Base-by-base conservation (phyloP, 2,329 filamentous ascomycete genomes). In the Fusarium anthophilum region DNA sequence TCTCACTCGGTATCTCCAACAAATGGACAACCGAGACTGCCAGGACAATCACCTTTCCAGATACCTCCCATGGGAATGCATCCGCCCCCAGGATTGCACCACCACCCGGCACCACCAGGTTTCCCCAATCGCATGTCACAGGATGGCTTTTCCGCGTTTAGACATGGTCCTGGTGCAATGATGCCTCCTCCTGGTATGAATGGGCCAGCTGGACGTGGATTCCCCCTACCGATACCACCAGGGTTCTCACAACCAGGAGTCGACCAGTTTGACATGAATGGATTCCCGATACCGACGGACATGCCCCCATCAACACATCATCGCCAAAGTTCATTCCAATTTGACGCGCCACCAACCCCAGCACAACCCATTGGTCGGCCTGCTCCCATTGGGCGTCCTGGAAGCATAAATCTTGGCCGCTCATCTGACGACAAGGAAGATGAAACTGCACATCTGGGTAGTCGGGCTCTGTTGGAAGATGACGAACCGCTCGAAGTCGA, bases 311-410 rank as follows among this genome's bases (percentile, higher is more conserved):
- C 86, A 55, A 81, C 89, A 10, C 95, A 97, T 82, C 92, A 92
- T 14, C 89, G 95, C 70, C 94, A 97, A 76, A 88, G 90, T 17
- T 97, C 94, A 11, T 87, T 87, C 18, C 91, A 92, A 18, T 90
- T 92, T 70, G 93, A 95, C n/a, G 75, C 82, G 9, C 79, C 84
- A 13, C 82, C 84, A 32, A 82, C 86, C 17, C 86, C 90, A 61
- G 87, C 91, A 39, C 92, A 94, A 72, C 93, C 94, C 3, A 96
- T 97, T 69, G 89, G 92, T 51, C 90, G 95, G 61, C 96, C 95
- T 32, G 90, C 93, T 30, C 96, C 96, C 2, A 98, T 98, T 72
- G 94, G 96, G 71, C 90, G 95, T 39, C 96, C 96, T 2, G 91
- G 92, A 22, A 98, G 95, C 80, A 90, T 90, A 30, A 87, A 87